Evolutionary conservation across 768 basidiomycete genomes (phyloP), one percentile per base, ranked within the genome.

Genomic region (Rhodotorula sphaerocarpa): DNA sequence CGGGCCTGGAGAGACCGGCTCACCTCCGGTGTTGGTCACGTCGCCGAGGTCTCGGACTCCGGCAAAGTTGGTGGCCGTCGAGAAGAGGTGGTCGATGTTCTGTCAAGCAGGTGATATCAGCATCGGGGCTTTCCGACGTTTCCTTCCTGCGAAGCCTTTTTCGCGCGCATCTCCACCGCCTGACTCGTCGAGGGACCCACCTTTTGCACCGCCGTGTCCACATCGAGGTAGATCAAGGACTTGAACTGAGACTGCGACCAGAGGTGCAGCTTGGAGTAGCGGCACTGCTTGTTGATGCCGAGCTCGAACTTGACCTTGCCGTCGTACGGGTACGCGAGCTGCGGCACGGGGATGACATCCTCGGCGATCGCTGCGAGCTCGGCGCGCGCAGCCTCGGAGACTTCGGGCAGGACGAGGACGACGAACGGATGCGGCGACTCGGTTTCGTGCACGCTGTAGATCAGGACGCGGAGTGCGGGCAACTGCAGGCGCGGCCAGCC

Each of bases 241-340:
- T 30, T 28, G 46, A 16, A 47, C 46, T 30, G 46, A 7, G 46
- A 18, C 28, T 47, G 46, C 28, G 46, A 25, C 46, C 46, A 47
- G 11, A 47, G 46, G 18, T 47, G 46, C 28, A 47, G 46, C 46
- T 47, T 47, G 46, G 25, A 27, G 46, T 47, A 47, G 2, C 46
- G 46, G 46, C 46, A 47, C 46, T 47, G 46, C 46, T 47, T 47
- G 46, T 47, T 47, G 46, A 47, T 47, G 46, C 46, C 46, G 46
- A 47, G 46, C 28, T 47, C 46, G 28, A 47, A 27, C 46, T 47
- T 47, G 46, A 47, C 46, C 28, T 47, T 47, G 28, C 15, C 14
- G 25, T 47, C 46, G 46, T 47, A 47, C 46, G 46, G 46, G 18
- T 47, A 47, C 3, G 46, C 46, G 46, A 47, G 46, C 9, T 47